Base-by-base conservation (phyloP, 2,329 filamentous ascomycete species). In the Aspergillus melleus region DNA sequence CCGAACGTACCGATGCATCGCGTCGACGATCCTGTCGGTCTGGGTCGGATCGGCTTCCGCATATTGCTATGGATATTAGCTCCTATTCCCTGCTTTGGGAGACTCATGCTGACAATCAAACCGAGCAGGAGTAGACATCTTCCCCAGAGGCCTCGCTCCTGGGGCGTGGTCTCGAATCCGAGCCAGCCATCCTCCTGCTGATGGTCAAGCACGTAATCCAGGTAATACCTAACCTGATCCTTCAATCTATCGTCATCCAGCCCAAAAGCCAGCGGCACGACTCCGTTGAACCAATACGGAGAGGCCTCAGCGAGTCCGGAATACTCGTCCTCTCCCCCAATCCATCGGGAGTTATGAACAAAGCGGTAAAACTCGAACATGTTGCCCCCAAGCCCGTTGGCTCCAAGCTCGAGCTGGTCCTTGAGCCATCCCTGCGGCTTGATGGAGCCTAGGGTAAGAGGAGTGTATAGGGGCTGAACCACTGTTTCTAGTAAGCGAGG, bases 271-370 rank as follows among this genome's bases (percentile, higher is more conserved):
- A 86, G 75, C 19, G 84, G 83, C 2, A 87, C 83, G 1, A 86
- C 73, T 4, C 79, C 81, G 64, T 87, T 86, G 66, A 85, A 82
- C 82, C 84, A 86, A 68, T 87, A 87, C 0, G 84, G 82, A 26
- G 81, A 78, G 1, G 79, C 81, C 72, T 87, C 84, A 64, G 85
- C 79, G 2, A 86, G 72, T 22, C 72, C 71, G 12, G 78, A 83
- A 65, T 86, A 86, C 63, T 86, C 83, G 3, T 74, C 68, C 32
- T 74, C 65, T 5, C 83, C 82, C 2, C 83, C 84, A 2, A 83
- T 67, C 83, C 83, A 87, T 16, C 74, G 73, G 4, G 77, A 80
- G 59, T 84, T 69, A 4, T 77, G 74, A 12, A 86, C 83, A 62
- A 79, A 83, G n/a, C 77, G 77, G 70, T 84, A 87, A 64, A 86